phyloP scores from a whole-genome alignment of 768 basidiomycete species.

The Boletellus emodensis region DNA sequence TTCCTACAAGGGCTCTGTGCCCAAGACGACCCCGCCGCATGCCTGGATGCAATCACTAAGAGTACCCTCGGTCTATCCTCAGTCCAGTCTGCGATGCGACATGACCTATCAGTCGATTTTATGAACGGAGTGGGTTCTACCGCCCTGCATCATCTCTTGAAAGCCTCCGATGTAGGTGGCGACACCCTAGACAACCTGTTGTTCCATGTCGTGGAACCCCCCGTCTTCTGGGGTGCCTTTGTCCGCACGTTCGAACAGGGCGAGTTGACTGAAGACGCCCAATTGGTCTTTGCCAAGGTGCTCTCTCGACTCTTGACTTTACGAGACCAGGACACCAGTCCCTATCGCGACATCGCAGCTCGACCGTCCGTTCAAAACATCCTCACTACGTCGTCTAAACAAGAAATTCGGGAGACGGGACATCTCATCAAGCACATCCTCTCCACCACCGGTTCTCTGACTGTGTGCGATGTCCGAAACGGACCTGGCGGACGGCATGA shows the following conservation, averaged over 20 bases:
- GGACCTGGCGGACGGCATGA: conserved; percentile 64
- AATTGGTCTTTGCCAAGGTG: conserved; percentile 43
- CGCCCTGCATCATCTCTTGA: conserved; percentile 39
- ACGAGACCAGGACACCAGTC: conserved; percentile 28
- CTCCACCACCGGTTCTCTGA: conserved; percentile 16
- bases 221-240: conserved; percentile 46
- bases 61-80: conserved; percentile 36
- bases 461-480: conserved; percentile 13
- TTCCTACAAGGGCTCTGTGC: conserved; percentile 48
- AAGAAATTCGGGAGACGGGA: conserved; percentile 29
- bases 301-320: conserved; percentile 45
- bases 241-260: conserved; percentile 30
- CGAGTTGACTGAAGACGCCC: conserved; percentile 33
- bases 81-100: conserved; percentile 39
- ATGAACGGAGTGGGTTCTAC: conserved; percentile 39
- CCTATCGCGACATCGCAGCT: conserved; percentile 38
- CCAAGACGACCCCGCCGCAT: conserved; percentile 36
- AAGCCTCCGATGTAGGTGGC: conserved; percentile 40
- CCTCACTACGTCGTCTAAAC: conserved; percentile 23
- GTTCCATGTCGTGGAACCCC: conserved; percentile 43
- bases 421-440: conserved; percentile 41
- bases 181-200: conserved; percentile 39
- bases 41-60: conserved; percentile 35
- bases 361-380: conserved; percentile 22
- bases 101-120: conserved; percentile 35